Evolutionary conservation across 805 yeast species (phyloP).

Genomic region (Yarrowia bubula): DNA sequence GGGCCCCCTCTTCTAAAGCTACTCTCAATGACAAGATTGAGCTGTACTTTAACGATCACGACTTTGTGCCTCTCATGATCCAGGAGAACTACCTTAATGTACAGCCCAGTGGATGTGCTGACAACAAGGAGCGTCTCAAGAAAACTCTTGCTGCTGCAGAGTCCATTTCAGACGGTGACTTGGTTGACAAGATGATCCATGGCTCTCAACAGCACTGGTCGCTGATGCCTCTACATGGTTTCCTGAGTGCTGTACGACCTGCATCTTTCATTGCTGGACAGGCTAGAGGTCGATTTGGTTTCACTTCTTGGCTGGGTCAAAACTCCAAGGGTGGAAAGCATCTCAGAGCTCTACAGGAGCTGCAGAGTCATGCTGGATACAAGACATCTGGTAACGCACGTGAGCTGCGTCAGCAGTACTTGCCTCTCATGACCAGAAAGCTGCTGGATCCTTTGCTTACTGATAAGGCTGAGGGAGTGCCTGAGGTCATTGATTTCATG

Average conservation of each 20-base stretch:
- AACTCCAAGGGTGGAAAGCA: conserved; percentile 80
- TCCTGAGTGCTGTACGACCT: conserved; percentile 81
- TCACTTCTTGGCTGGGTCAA: conserved; percentile 87
- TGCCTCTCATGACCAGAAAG: conserved; percentile 60
- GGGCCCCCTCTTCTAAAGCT: conserved; percentile 51
- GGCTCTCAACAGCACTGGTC: conserved; percentile 95
- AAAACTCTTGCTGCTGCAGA: conserved; percentile 63
- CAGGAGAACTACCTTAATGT: conserved; percentile 86
- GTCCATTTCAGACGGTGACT: conserved; percentile 78
- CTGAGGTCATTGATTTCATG: conserved; percentile 64
- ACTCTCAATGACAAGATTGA: conserved; percentile 79
- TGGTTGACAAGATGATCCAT: conserved; percentile 77
- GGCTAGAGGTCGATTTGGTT: conserved; percentile 65
- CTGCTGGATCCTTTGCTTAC: conserved; percentile 58
- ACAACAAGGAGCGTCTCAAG: conserved; percentile 11
- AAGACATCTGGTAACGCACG: conserved; percentile 71
- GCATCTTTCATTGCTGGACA: conserved; percentile 60
- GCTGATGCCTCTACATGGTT: conserved; percentile 84
- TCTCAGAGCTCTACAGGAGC: conserved; percentile 73
- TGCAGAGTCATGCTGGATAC: conserved; percentile 83
- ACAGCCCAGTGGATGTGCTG: conserved; percentile 46
- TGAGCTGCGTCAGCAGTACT: conserved; percentile 72
- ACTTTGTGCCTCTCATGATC: conserved; percentile 90
- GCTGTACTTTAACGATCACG: conserved; percentile 89
- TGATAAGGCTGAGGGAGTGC: conserved; percentile 62